A percentile compares a stretch with the other conserved stretches of the same genome.
Evolutionary conservation across 2,329 filamentous ascomycete genomes (phyloP).

Genomic region (Helminthosporium solani): DNA sequence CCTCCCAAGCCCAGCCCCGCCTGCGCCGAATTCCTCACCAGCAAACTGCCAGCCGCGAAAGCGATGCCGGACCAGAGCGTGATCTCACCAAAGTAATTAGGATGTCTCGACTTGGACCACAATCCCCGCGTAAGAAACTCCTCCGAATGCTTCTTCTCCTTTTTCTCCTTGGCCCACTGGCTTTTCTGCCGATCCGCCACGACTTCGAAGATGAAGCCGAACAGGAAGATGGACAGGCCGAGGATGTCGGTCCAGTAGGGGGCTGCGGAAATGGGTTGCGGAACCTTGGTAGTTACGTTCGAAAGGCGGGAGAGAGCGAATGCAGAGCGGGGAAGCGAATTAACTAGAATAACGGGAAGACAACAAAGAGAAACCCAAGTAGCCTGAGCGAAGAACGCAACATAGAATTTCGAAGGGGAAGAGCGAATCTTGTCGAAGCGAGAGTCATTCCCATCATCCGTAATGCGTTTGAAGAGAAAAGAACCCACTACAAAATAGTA

Average conservation of each 20-base stretch:
- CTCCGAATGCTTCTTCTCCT: constrained; percentile 65
- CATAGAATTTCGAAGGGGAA: constrained; percentile 55
- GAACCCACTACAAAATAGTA: constrained; percentile 58
- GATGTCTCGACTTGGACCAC: constrained; percentile 63
- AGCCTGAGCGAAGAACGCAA: constrained; percentile 62
- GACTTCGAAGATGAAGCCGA: constrained; percentile 62
- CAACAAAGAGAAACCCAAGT: constrained; percentile 68
- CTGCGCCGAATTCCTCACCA: constrained; percentile 57
- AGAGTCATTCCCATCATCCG: constrained; percentile 56
- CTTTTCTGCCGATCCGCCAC: constrained; percentile 65
- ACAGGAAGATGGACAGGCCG: constrained; percentile 59
- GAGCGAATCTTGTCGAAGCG: constrained; percentile 58
- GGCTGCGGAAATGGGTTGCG: constrained; percentile 43
- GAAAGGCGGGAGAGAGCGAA: constrained; percentile 36
- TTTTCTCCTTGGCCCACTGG: constrained; percentile 61
- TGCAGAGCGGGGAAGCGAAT: constrained; percentile 58
- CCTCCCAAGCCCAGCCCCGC: constrained; percentile 56
- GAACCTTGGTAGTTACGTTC: constrained; percentile 41
- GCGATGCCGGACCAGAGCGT: constrained; percentile 70
- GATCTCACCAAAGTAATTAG: constrained; percentile 72
- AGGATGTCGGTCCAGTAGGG: constrained; percentile 55
- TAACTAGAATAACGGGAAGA: constrained; percentile 64
- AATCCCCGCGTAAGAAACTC: constrained; percentile 65
- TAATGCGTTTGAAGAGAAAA: constrained; percentile 64
- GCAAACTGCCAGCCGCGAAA: constrained; percentile 57